Percentiles rank a stretch among this genome's conserved stretches.
Evolutionary conservation across 169 alveolate species (phyloP).

Genomic region (Eimeria nieschulzi): DNA sequence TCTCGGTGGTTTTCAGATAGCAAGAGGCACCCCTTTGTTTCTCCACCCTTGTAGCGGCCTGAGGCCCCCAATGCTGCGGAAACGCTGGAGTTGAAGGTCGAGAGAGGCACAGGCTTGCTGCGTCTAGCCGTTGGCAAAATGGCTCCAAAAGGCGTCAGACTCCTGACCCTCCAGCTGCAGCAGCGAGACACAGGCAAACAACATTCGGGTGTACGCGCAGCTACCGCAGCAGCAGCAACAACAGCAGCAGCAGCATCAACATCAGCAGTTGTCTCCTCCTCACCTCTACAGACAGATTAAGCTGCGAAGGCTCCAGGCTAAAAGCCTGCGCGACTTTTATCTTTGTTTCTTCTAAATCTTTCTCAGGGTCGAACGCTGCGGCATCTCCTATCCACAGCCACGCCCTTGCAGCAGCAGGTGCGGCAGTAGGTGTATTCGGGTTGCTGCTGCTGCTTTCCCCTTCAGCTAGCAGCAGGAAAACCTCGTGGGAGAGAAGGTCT

Average conservation of each 20-base stretch:
- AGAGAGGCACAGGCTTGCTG: not conserved
- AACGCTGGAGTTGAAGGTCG: too few species aligned
- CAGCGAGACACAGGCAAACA: not conserved
- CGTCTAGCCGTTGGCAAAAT: slow-evolving; percentile 50
- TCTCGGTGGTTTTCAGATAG: too few species aligned
- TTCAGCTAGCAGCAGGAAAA: slow-evolving; percentile 29
- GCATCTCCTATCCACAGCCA: slow-evolving; percentile 60
- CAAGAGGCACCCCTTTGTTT: too few species aligned
- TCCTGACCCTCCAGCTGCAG: slow-evolving; percentile 64
- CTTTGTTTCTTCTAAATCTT: slow-evolving; percentile 20
- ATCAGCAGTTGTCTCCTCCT: not conserved
- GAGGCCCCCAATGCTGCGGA: too few species aligned
- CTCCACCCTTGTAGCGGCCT: too few species aligned
- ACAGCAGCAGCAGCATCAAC: slow-evolving; percentile 5
- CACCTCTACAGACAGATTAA: slow-evolving; percentile 39
- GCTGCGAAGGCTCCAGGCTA: slow-evolving; percentile 38
- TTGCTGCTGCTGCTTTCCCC: not conserved
- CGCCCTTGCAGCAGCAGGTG: not conserved
- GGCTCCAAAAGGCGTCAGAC: slow-evolving; percentile 58
- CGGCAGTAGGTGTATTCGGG: not conserved
- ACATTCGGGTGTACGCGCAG: not conserved
- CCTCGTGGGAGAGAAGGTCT: slow-evolving; percentile 25
- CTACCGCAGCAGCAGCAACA: slow-evolving; percentile 10
- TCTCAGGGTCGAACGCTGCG: slow-evolving; percentile 8
- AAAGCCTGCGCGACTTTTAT: slow-evolving; percentile 7